phyloP scores from a whole-genome alignment of 495 filamentous ascomycete genomes.

The Penicillium silybi region DNA sequence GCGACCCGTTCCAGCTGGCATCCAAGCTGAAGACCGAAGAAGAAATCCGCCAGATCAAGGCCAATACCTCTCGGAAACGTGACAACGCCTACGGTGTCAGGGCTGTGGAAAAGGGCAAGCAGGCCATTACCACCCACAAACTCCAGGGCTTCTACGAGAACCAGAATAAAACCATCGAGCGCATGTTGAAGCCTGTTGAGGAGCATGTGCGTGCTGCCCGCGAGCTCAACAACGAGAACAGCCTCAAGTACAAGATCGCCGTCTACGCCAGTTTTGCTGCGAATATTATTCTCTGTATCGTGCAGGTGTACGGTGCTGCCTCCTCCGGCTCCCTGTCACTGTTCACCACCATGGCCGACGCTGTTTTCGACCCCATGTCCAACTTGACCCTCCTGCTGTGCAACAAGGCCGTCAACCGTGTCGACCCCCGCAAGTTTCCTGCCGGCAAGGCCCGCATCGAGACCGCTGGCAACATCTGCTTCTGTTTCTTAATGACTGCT shows the following conservation, averaged over 20 bases:
- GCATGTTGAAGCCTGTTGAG: constrained; percentile 86
- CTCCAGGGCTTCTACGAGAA: constrained; percentile 81
- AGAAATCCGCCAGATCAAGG: constrained; percentile 76
- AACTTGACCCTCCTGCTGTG: constrained; percentile 86
- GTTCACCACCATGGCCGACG: constrained; percentile 97
- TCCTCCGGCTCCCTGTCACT: constrained; percentile 86
- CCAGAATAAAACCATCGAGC: constrained; percentile 92
- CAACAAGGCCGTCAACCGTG: constrained; percentile 81
- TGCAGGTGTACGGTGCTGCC: constrained; percentile 87
- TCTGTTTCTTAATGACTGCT: constrained; percentile 93
- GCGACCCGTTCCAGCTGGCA: constrained; percentile 81
- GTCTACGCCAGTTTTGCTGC: constrained; percentile 85
- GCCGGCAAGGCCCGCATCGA: constrained; percentile 93
- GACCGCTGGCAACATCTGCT: constrained; percentile 93
- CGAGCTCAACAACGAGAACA: constrained; percentile 73
- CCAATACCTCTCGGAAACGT: constrained; percentile 79
- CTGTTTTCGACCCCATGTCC: constrained; percentile 90
- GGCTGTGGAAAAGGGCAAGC: constrained; percentile 18
- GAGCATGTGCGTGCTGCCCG: constrained; percentile 80
- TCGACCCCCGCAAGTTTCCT: constrained; percentile 87
- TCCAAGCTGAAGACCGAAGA: constrained; percentile 70
- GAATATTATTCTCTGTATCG: constrained; percentile 69
- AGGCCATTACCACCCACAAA: constrained; percentile 50
- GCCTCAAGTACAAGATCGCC: constrained; percentile 82
- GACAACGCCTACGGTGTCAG: constrained; percentile 43